phyloP scores from a whole-genome alignment of 2,329 filamentous ascomycete genomes.

The Pestalotiopsis sp. region DNA sequence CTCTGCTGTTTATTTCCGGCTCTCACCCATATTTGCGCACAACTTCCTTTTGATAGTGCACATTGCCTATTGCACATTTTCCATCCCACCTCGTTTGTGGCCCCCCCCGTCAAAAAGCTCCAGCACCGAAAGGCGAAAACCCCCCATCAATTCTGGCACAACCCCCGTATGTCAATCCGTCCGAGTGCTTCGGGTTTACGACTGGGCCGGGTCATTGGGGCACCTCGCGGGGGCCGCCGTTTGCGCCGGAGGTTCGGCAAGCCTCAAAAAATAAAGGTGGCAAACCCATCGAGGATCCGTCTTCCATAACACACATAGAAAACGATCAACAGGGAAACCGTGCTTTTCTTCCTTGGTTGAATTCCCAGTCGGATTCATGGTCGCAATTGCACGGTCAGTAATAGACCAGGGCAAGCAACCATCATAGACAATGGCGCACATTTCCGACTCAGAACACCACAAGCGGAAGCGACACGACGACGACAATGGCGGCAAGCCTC shows the following conservation, averaged over 20 bases:
- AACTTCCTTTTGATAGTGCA: too few species aligned
- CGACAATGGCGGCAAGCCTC: slow-evolving; percentile 40
- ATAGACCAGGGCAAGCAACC: not conserved
- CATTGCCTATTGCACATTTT: not conserved
- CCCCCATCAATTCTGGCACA: not conserved
- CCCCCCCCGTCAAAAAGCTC: not conserved
- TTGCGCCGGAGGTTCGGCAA: slow-evolving; percentile 7
- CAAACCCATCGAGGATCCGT: not conserved
- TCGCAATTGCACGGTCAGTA: not conserved
- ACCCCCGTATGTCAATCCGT: not conserved
- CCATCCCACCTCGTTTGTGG: not conserved
- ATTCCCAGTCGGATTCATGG: not conserved
- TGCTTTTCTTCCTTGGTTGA: not conserved
- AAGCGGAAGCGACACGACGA: slow-evolving; percentile 49
- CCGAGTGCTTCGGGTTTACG: slow-evolving; percentile 1
- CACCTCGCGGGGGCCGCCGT: slow-evolving; percentile 3
- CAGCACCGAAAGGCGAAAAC: not conserved
- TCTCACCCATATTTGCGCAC: not conserved
- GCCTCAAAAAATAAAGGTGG: not conserved
- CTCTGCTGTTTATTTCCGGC: not conserved
- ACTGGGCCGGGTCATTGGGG: slow-evolving; percentile 4
- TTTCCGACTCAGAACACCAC: slow-evolving; percentile 35
- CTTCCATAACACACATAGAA: not conserved
- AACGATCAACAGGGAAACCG: not conserved
- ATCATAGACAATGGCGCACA: slow-evolving; percentile 41